Evolutionary conservation across 2,329 filamentous ascomycete genomes (phyloP).

Genomic region (Madurella fahalii): DNA sequence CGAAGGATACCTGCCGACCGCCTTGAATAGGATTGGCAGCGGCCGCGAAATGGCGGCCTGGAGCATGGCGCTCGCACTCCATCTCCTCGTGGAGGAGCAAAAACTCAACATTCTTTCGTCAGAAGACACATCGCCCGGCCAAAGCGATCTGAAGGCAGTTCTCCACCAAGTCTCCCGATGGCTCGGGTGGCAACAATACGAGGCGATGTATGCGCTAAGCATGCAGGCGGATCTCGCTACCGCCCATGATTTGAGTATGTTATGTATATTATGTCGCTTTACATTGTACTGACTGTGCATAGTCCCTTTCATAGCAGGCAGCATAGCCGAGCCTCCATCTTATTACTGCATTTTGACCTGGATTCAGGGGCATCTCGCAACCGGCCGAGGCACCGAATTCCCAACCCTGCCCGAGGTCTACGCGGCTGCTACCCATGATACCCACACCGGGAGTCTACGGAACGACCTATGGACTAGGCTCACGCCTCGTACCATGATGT

Average conservation of each 20-base stretch:
- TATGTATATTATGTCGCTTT: neutral
- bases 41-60: constrained; percentile 58
- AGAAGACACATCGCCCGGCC: constrained; percentile 41
- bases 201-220: constrained; percentile 47
- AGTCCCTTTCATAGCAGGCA: constrained; percentile 8
- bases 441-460: constrained; percentile 34
- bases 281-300: neutral
- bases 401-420: constrained; percentile 45
- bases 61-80: constrained; percentile 70
- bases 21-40: constrained; percentile 47
- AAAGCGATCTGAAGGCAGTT: constrained; percentile 61
- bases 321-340: constrained; percentile 28
- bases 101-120: constrained; percentile 66
- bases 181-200: constrained; percentile 65
- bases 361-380: constrained; percentile 47
- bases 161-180: constrained; percentile 77
- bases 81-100: constrained; percentile 83
- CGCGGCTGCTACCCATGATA: constrained; percentile 35
- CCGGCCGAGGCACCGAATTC: constrained; percentile 35
- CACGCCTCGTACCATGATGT: constrained; percentile 65
- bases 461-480: constrained; percentile 43
- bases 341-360: constrained; percentile 45
- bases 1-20: constrained; percentile 63
- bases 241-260: constrained; percentile 38
- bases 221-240: constrained; percentile 46